Evolutionary conservation across 2,329 filamentous ascomycete genomes (phyloP), one percentile per base, ranked within the genome.

Genomic region (Exophiala calicioides): DNA sequence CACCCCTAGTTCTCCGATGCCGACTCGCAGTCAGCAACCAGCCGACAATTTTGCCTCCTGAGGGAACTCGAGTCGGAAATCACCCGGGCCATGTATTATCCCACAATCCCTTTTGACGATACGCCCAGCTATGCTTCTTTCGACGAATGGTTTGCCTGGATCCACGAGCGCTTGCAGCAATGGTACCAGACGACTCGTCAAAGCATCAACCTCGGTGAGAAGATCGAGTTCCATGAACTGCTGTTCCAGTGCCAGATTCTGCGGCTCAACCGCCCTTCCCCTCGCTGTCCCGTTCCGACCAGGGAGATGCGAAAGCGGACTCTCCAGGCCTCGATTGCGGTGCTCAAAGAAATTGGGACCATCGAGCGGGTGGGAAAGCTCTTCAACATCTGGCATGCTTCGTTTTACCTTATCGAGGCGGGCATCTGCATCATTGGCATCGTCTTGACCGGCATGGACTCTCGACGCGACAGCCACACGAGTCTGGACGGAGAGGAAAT

Each of bases 321-420:
- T n/a, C 5, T 46, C 10, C 20, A 42, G 21, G 23, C 42, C 4
- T 36, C 47, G 1, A 50, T 46, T 10, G 42, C 47, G 15, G n/a
- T 50, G 9, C 29, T 50, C 27, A 41, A 43, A 38, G 47, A 50
- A 27, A 31, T 37, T 31, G 30, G 18, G 32, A 32, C 29, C 10
- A 18, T 50, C 10, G 41, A 50, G 13, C 35, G 47, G 5, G 5
- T 42, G 8, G 47, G 47, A 9, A 50, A 50, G 42, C 21, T 50
- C 10, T 50, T 50, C 42, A 50, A 30, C 12, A 31, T 50, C 8
- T 50, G 47, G 47, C 47, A 50, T 20, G 47, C 47, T 15, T n/a
- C 41, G 20, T 29, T 37, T 27, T 46, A 12, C 23, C 13, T 44
- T 9, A n/a, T 50, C 12, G 47, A 50, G 15, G 21, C 47, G 6